A percentile compares a stretch with the other conserved stretches of the same genome.
Conservation (phyloP, 75 land plant species). For the Selaginella moellendorffii region DNA sequence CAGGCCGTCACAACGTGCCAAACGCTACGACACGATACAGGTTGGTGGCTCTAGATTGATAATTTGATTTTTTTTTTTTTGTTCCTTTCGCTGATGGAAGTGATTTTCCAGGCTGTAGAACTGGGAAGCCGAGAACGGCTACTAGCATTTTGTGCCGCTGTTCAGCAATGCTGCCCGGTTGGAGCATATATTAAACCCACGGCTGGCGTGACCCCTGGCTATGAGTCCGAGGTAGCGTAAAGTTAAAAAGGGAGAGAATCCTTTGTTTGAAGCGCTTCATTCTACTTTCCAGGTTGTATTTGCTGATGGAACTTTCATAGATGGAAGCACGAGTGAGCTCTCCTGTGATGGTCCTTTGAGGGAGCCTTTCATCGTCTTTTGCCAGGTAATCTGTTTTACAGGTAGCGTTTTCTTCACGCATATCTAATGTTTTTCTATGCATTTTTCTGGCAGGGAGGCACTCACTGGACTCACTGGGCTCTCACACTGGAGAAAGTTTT, state of each 20-base stretch:
- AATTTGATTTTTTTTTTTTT: no score
- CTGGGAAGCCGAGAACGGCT: constrained; percentile 62
- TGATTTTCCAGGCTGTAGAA: constrained; percentile 56
- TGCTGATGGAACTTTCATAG: constrained; percentile 96
- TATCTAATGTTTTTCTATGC: neutral
- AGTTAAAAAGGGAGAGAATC: no score
- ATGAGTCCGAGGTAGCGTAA: constrained; percentile 92
- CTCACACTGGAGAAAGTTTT: constrained; percentile 64
- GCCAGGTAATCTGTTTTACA: constrained; percentile 45
- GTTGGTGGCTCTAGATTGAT: no score
- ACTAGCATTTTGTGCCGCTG: constrained; percentile 75
- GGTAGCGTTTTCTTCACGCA: neutral
- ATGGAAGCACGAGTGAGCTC: constrained; percentile 95
- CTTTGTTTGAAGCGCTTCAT: no score
- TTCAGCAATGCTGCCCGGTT: constrained; percentile 76
- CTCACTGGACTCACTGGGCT: constrained; percentile 96
- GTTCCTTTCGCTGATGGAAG: neutral
- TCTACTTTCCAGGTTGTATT: constrained; percentile 88
- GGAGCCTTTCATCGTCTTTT: constrained; percentile 68
- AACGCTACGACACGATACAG: constrained; percentile 85
- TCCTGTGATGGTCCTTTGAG: constrained; percentile 98
- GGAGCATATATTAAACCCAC: constrained; percentile 76
- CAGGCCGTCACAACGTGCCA: constrained; percentile 48
- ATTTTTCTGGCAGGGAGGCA: constrained; percentile 47
- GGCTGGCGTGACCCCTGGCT: constrained; percentile 77